Evolutionary conservation across 306 rosid genomes (phyloP).

Genomic region (Fagus sylvatica): DNA sequence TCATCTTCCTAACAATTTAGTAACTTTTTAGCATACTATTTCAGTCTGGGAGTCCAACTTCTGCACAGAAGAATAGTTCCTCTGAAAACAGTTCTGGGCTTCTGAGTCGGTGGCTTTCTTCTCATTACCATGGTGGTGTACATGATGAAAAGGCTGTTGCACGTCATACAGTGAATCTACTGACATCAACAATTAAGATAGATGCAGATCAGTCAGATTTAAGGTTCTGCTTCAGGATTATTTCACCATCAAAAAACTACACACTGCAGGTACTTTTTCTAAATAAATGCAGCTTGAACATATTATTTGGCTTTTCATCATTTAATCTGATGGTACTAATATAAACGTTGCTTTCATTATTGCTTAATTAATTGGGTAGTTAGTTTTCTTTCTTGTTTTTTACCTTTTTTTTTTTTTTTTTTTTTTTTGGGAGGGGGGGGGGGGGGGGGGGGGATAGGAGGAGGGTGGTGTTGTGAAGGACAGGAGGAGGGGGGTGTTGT

Average conservation of each 20-base stretch:
- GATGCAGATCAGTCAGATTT: constrained; percentile 84
- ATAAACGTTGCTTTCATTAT: neutral
- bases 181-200: constrained; percentile 73
- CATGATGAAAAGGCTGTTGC: constrained; percentile 73
- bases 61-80: constrained; percentile 51
- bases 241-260: constrained; percentile 71
- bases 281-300: constrained; percentile 8
- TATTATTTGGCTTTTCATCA: constrained; percentile 1
- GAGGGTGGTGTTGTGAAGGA: too few species aligned
- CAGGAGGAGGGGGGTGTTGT: too few species aligned
- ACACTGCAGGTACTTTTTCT: constrained; percentile 66
- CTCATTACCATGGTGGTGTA: constrained; percentile 75
- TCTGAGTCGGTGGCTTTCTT: constrained; percentile 77
- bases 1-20: constrained; percentile 20
- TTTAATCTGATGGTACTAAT: constrained; percentile 19
- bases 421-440: neutral
- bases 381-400: too few species aligned
- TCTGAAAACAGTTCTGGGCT: constrained; percentile 64
- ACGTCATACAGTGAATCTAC: constrained; percentile 76
- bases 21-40: constrained; percentile 29
- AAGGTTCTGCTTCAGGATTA: constrained; percentile 87
- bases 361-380: neutral
- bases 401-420: too few species aligned
- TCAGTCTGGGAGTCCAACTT: constrained; percentile 54
- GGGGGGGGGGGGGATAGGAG: neutral